Base-by-base conservation (phyloP, 495 filamentous ascomycete genomes). In the Aspergillus homomorphus region DNA sequence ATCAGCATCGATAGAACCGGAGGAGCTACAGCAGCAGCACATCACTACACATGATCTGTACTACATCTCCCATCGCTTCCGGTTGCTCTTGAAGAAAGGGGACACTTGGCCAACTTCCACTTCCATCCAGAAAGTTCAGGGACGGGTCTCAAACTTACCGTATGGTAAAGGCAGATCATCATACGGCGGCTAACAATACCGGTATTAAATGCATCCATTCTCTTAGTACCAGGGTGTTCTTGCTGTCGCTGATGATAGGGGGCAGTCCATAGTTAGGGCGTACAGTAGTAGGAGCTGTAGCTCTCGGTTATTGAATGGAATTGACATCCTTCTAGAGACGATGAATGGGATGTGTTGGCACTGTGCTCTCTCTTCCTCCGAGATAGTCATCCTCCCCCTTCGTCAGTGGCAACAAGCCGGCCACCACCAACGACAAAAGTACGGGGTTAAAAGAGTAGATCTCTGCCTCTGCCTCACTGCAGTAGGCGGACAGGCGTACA, bases 91-190 rank as follows among this genome's bases (percentile, higher is more conserved):
- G 20, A 8, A 48, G 10, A 15, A 20, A 20, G 48, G 26, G 51
- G 58, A 56, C 58, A 60, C 58, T 56, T 55, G 58, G 58, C 58
- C 58, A 60, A 60, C 58, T 55, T 51, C 52, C 58, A 41, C 20
- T 56, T 60, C 41, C 44, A 54, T 59, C 56, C 0, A 53, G 30
- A 54, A 46, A 50, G n/a, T n/a, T n/a, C n/a, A n/a, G n/a, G n/a
- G n/a, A n/a, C n/a, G n/a, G n/a, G n/a, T n/a, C n/a, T n/a, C n/a
- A n/a, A n/a, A n/a, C n/a, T 51, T 44, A 22, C 45, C 45, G 51
- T 59, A 54, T 51, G 21, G 57, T 59, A 54, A 59, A 46, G 26
- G 56, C 8, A 14, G 24, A 14, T 41, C 19, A 0, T 12, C 26
- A 30, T 57, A 61, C 42, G 30, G 30, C 14, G 24, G 2, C 21